A percentile compares a stretch with the other conserved stretches of the same genome.
phyloP scores from a whole-genome alignment of 106 monocot genomes.

The Phalaenopsis equestris region DNA sequence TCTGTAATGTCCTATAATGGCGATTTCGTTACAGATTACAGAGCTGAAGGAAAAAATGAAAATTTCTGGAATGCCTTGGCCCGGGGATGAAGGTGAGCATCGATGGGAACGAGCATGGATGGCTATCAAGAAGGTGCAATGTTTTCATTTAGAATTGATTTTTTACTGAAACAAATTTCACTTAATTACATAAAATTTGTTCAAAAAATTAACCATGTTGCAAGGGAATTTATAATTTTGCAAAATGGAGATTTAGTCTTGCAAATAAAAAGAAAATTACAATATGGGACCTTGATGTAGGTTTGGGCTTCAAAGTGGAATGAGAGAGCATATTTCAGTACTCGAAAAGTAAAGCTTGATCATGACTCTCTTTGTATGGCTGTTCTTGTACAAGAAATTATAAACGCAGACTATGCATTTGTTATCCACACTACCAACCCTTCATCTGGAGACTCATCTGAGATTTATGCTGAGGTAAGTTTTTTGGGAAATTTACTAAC shows the following conservation, averaged over 20 bases:
- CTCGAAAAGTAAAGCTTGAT: conserved; percentile 78
- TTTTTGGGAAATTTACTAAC: not conserved
- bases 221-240: not conserved
- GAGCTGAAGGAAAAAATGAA: conserved; percentile 80
- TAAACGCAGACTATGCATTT: conserved; percentile 90
- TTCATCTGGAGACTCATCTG: conserved; percentile 79
- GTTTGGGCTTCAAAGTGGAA: conserved; percentile 99
- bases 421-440: conserved; percentile 97
- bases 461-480: conserved; percentile 87
- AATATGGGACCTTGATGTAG: conserved; percentile 15
- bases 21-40: conserved; percentile 35
- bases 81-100: conserved; percentile 85
- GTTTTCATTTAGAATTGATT: not conserved
- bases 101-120: conserved; percentile 85
- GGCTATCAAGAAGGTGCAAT: conserved; percentile 80
- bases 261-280: no score
- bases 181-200: not conserved
- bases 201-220: not conserved
- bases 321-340: conserved; percentile 96
- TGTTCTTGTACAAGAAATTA: conserved; percentile 96
- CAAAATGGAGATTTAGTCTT: not conserved
- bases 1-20: not conserved
- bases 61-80: conserved; percentile 88
- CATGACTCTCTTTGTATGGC: conserved; percentile 91
- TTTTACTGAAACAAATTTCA: not conserved